Base-by-base conservation (phyloP, 2,329 filamentous ascomycete genomes). In the Rutstroemia sp. region DNA sequence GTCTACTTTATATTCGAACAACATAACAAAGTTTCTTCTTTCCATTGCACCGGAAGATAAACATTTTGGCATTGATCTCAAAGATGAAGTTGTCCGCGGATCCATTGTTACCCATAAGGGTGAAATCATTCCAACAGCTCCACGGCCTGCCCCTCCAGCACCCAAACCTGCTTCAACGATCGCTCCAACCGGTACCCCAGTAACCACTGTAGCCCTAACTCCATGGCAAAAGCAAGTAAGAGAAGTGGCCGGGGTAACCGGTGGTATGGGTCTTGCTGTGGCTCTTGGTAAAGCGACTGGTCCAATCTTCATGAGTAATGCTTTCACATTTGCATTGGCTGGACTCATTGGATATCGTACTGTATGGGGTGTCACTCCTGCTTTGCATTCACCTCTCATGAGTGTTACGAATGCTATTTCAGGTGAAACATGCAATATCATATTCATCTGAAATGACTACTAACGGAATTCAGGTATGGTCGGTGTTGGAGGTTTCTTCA, bases 351-450 rank as follows among this genome's bases (percentile, higher is more conserved):
- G 90, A 7, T 95, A 96, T 67, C 82, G 90, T 49, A 89, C 89
- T 5, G 88, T 95, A 23, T 95, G 90, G 90, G 89, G 89, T 53
- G 90, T 95, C 12, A 75, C 78, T 0, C 90, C 90, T 7, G 89
- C 90, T 38, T 77, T 96, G 5, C 91, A 95, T 70, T 92, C 88
- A 2, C 91, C 90, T 1, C 75, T 96, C 5, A 95, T 96, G 91
- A 92, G 87, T 63, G 90, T 95, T 38, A 95, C 91, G 7, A 95
- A 96, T 69, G 91, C 91, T 27, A 95, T 95, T 64, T 94, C 89
- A 34, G 89, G 87, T 71, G 27, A 30, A 10, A 30, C 3, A 8
- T 9, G 27, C 74, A 61, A 61, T 3, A 2, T 30, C 19, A n/a
- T 8, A 34, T 2, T 23, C 16, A 8, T 14, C n/a, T 38, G 16